A percentile compares a stretch with the other conserved stretches of the same genome.
These are phyloP conservation scores for Candida patagonica DNA, from an alignment of 805 yeast genomes.

Conservation along the genomic window DNA sequence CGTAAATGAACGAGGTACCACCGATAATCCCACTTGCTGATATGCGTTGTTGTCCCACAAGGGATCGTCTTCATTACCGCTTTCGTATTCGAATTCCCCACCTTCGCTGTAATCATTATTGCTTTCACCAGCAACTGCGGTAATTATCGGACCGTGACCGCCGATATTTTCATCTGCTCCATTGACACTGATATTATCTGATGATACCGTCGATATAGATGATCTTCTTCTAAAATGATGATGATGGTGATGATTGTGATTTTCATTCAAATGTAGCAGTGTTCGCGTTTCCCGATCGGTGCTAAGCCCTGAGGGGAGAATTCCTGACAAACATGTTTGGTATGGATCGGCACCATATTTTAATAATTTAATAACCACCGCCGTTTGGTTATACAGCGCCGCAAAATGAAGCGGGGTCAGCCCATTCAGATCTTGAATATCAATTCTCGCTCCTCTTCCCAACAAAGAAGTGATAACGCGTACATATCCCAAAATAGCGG, in stretches of 20 bases:
- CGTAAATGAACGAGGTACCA: not conserved
- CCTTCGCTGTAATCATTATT: conserved; percentile 7
- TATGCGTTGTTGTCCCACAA: conserved; percentile 1
- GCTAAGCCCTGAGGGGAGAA: no score
- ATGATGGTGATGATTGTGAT: no score
- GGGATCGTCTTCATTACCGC: conserved; percentile 4
- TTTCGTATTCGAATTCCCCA: conserved; percentile 5
- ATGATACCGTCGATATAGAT: not conserved
- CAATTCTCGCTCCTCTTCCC: conserved; percentile 49
- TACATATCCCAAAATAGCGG: conserved; percentile 66
- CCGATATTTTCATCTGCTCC: not conserved
- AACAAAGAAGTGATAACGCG: conserved; percentile 56
- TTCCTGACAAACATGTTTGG: conserved; percentile 41
- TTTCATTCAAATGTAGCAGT: no score
- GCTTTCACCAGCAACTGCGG: not conserved
- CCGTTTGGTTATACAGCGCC: conserved; percentile 63
- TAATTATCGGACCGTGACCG: not conserved
- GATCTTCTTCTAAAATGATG: conserved; percentile 9
- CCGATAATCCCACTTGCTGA: not conserved
- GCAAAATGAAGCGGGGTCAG: conserved; percentile 87
- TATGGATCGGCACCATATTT: conserved; percentile 56
- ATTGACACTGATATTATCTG: not conserved
- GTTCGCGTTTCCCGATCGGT: no score
- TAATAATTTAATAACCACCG: conserved; percentile 50
- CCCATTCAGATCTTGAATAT: conserved; percentile 70